phyloP scores from a whole-genome alignment of 768 basidiomycete genomes.

The Suillus spraguei region DNA sequence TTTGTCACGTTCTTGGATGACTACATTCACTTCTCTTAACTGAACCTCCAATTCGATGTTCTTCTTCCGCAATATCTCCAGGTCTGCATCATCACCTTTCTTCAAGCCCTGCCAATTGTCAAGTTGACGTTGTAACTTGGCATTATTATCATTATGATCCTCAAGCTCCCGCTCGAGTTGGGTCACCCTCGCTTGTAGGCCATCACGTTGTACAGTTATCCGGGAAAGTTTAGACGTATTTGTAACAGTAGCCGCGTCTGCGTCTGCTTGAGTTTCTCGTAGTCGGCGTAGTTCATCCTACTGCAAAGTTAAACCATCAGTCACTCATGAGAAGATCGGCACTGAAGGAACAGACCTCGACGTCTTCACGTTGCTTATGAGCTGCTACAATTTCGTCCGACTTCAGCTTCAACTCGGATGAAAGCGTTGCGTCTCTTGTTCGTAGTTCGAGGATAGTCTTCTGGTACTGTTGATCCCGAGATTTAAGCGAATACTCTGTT shows the following conservation, averaged over 20 bases:
- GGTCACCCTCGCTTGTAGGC: conserved; percentile 49
- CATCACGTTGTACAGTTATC: conserved; percentile 57
- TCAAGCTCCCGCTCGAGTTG: conserved; percentile 60
- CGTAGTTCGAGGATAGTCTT: conserved; percentile 30
- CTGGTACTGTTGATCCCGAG: conserved; percentile 30
- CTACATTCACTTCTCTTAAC: conserved; percentile 47
- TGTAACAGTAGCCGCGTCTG: conserved; percentile 49
- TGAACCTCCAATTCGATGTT: conserved; percentile 59
- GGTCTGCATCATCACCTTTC: conserved; percentile 60
- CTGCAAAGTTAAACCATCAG: neutral
- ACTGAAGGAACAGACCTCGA: conserved; percentile 41
- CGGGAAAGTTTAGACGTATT: conserved; percentile 58
- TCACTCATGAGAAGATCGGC: conserved; percentile 13
- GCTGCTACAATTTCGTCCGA: conserved; percentile 40
- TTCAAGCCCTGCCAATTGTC: conserved; percentile 72
- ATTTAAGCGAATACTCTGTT: conserved; percentile 18
- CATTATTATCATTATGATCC: conserved; percentile 57
- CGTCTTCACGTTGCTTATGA: conserved; percentile 46
- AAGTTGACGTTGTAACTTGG: conserved; percentile 62
- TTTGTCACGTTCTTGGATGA: conserved; percentile 31
- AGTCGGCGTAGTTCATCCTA: conserved; percentile 46
- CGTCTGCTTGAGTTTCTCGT: conserved; percentile 51
- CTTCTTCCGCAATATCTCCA: conserved; percentile 54
- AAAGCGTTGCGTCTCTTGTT: conserved; percentile 36
- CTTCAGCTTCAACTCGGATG: conserved; percentile 41